These are phyloP conservation scores for Amphicarpaea edgeworthii DNA, from an alignment of 306 rosid species.

Conservation along the genomic window DNA sequence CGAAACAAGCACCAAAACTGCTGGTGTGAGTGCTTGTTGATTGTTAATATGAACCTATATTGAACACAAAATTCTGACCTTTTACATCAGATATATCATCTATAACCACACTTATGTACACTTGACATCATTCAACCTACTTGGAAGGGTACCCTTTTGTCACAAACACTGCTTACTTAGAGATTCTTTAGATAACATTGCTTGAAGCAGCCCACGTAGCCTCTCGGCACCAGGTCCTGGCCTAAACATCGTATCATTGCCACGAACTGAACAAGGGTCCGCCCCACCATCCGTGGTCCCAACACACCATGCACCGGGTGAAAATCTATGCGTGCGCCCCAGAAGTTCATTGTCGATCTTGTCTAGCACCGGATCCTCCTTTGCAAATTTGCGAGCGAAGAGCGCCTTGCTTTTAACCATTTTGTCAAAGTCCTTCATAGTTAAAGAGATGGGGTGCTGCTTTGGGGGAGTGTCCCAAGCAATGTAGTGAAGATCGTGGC, in stretches of 20 bases:
- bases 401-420: constrained; percentile 91
- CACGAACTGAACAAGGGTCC: constrained; percentile 80
- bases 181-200: constrained; percentile 70
- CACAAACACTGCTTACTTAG: constrained; percentile 73
- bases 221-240: constrained; percentile 88
- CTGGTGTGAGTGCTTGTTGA: constrained; percentile 47
- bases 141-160: constrained; percentile 42
- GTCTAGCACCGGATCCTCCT: constrained; percentile 80
- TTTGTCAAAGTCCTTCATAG: constrained; percentile 79
- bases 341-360: constrained; percentile 88
- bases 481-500: constrained; percentile 98
- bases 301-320: constrained; percentile 90
- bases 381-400: constrained; percentile 88
- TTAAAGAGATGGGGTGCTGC: constrained; percentile 84
- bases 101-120: constrained; percentile 68
- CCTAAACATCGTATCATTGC: constrained; percentile 70
- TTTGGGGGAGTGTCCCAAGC: constrained; percentile 99
- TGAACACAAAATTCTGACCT: constrained; percentile 51
- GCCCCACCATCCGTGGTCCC: constrained; percentile 69
- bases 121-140: constrained; percentile 46
- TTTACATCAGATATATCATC: constrained; percentile 53
- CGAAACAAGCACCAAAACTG: constrained; percentile 46
- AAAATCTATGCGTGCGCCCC: constrained; percentile 69
- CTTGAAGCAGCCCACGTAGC: constrained; percentile 65
- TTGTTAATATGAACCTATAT: constrained; percentile 44